Evolutionary conservation across 2,329 filamentous ascomycete species (phyloP).

Genomic region (Ophiocordyceps sinensis): DNA sequence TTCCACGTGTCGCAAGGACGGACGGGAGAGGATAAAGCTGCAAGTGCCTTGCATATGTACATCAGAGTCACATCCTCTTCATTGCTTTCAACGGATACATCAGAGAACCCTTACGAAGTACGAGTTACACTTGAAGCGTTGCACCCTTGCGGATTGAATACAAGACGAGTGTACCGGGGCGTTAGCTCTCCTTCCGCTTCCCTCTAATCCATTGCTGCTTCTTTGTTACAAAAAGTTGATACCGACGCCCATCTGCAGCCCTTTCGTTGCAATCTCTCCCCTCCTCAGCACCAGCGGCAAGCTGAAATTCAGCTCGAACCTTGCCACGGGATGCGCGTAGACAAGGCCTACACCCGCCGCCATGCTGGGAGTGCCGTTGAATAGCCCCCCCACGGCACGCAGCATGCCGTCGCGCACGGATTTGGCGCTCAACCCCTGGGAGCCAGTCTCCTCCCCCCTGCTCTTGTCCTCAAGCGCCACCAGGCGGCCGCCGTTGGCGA

Average conservation of each 20-base stretch:
- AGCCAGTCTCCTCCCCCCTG: constrained; percentile 26
- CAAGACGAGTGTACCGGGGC: no score
- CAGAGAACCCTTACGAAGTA: no score
- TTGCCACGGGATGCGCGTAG: constrained; percentile 83
- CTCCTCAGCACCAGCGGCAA: constrained; percentile 68
- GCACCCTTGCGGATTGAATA: no score
- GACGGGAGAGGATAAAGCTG: no score
- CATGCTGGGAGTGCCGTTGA: constrained; percentile 65
- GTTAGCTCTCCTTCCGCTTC: no score
- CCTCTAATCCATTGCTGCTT: not conserved
- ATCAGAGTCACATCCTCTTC: no score
- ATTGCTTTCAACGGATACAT: no score
- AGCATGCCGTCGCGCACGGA: constrained; percentile 39
- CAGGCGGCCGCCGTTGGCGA: constrained; percentile 78
- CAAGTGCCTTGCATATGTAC: no score
- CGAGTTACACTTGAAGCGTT: no score
- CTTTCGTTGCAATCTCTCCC: constrained; percentile 81
- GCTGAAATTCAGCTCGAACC: constrained; percentile 94
- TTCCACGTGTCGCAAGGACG: no score
- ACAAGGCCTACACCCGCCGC: constrained; percentile 83
- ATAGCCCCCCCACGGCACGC: constrained; percentile 53
- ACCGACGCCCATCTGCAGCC: constrained; percentile 86
- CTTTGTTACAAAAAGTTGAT: constrained; percentile 71
- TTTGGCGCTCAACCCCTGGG: constrained; percentile 19
- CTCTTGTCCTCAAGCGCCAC: constrained; percentile 54